Percentiles rank a stretch among this genome's conserved stretches.
phyloP scores from a whole-genome alignment of 139 green algal species.

The Astrephomene gubernaculifera region DNA sequence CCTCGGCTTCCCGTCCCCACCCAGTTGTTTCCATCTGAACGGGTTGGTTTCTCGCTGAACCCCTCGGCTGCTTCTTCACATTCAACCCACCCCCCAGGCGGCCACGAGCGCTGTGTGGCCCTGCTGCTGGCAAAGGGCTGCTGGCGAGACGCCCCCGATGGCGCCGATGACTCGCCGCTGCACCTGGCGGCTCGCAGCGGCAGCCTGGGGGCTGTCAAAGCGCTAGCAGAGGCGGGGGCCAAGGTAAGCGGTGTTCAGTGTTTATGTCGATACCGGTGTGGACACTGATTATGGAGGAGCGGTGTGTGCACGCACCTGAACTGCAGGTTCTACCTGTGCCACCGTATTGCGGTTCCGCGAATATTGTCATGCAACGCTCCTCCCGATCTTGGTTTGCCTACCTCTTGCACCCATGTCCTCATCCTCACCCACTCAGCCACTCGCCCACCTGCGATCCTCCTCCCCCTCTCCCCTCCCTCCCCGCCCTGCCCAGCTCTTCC shows the following conservation, averaged over 20 bases:
- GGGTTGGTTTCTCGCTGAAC: too few species aligned
- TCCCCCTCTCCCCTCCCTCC: not conserved
- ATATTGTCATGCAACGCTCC: not conserved
- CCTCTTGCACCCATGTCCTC: not conserved
- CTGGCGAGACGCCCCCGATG: constrained; percentile 72
- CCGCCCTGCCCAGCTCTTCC: not conserved
- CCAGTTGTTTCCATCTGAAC: too few species aligned
- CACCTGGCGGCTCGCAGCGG: constrained; percentile 67
- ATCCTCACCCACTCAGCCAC: too few species aligned
- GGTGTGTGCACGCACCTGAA: too few species aligned
- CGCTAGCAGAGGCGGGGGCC: constrained; percentile 58
- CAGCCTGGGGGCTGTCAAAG: constrained; percentile 39
- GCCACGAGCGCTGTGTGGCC: not conserved
- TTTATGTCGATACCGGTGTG: too few species aligned
- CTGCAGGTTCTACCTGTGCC: too few species aligned
- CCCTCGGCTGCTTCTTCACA: too few species aligned
- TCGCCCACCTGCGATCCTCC: too few species aligned
- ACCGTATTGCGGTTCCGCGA: too few species aligned
- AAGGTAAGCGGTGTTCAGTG: constrained; percentile 33
- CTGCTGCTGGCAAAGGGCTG: constrained; percentile 64
- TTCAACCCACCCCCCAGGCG: too few species aligned
- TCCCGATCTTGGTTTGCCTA: not conserved
- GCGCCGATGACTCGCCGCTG: constrained; percentile 67
- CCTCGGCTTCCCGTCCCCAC: too few species aligned
- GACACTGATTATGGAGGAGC: too few species aligned